Percentiles rank a stretch among this genome's conserved stretches.
phyloP scores from a whole-genome alignment of 2,329 filamentous ascomycete species.

The Colletotrichum tabaci region DNA sequence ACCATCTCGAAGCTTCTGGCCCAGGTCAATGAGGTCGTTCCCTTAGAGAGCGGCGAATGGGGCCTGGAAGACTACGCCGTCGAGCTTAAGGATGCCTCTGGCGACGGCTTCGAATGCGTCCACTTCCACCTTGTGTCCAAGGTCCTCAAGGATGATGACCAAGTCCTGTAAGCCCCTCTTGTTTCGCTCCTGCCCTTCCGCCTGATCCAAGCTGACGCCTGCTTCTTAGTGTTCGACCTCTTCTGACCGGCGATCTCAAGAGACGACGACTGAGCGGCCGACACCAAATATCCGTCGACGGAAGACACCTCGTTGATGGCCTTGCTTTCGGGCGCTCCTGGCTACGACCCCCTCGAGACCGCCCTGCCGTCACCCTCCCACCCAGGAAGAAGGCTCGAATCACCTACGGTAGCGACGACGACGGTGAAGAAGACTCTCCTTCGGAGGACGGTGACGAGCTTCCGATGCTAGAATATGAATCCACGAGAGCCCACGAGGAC shows the following conservation, averaged over 20 bases:
- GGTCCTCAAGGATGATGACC: constrained; percentile 85
- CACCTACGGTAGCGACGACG: constrained; percentile 54
- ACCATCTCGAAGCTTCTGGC: constrained; percentile 85
- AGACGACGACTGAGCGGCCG: constrained; percentile 82
- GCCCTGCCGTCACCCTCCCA: constrained; percentile 80
- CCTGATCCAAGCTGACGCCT: constrained; percentile 41
- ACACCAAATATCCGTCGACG: constrained; percentile 84
- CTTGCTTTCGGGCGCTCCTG: constrained; percentile 85
- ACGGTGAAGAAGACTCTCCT: constrained; percentile 60
- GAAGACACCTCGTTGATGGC: constrained; percentile 87
- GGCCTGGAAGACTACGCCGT: constrained; percentile 92
- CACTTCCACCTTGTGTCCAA: constrained; percentile 83
- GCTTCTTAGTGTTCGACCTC: constrained; percentile 77
- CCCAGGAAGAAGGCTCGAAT: constrained; percentile 79
- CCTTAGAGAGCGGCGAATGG: constrained; percentile 86
- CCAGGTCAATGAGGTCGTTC: constrained; percentile 83
- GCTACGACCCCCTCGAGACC: constrained; percentile 69
- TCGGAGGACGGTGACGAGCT: constrained; percentile 50
- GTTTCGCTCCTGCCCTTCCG: background rate
- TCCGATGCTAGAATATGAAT: constrained; percentile 40
- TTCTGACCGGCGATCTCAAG: constrained; percentile 81
- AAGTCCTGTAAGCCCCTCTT: constrained; percentile 76
- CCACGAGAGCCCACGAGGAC: constrained; percentile 41
- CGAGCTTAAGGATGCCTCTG: constrained; percentile 72
- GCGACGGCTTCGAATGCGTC: constrained; percentile 84